A percentile compares a stretch with the other conserved stretches of the same genome.
Conservation (phyloP, 345 rosid species). For the Psidium friedrichsthalianum region DNA sequence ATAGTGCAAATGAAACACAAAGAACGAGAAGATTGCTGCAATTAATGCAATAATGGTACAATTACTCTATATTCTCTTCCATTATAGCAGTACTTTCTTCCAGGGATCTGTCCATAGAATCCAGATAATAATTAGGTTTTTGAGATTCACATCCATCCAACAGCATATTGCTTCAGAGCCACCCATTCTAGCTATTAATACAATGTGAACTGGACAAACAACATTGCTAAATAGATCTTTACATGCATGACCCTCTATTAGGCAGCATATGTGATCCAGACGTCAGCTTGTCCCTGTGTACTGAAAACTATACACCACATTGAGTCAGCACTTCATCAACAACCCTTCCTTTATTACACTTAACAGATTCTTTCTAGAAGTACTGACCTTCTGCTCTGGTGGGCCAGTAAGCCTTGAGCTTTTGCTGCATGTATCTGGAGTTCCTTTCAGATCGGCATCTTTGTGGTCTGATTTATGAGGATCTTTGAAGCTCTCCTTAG, state of each 20-base stretch:
- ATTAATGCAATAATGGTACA: background rate
- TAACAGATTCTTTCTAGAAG: background rate
- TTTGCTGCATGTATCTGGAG: slow-evolving; percentile 34
- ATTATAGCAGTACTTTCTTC: background rate
- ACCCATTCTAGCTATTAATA: background rate
- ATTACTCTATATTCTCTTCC: background rate
- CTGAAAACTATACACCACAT: background rate
- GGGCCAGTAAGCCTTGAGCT: slow-evolving; percentile 51
- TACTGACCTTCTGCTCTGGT: slow-evolving; percentile 73
- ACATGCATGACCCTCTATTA: background rate
- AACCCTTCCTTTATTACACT: background rate
- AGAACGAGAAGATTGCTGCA: background rate
- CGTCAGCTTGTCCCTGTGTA: background rate
- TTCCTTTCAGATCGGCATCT: slow-evolving; percentile 22
- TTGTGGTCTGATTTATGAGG: slow-evolving; percentile 17
- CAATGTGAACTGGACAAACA: background rate
- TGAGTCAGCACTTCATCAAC: background rate
- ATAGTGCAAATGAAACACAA: background rate
- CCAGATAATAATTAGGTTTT: background rate
- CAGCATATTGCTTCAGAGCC: background rate
- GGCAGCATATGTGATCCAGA: slow-evolving; percentile 2
- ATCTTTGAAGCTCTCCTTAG: slow-evolving; percentile 26
- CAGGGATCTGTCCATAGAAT: background rate
- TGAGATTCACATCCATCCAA: background rate
- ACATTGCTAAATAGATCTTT: background rate